Conservation (phyloP, 192 early-diverging fungal species). For the Umbelopsis sp. region DNA sequence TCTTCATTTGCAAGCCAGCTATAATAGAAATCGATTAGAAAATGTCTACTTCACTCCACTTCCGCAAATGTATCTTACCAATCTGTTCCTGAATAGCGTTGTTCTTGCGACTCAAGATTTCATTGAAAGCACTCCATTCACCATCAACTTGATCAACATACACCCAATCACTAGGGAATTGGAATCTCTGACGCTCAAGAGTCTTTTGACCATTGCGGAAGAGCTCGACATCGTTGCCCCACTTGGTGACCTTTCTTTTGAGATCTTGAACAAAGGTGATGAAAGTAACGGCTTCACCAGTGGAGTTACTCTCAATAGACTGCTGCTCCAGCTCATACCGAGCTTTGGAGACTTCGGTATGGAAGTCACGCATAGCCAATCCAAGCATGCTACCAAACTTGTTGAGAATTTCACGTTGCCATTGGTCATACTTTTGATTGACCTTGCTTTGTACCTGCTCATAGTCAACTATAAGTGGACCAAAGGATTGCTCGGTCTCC, state of each 20-base stretch:
- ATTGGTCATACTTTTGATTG: constrained; percentile 95
- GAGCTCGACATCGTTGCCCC: constrained; percentile 82
- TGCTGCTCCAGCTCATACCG: constrained; percentile 88
- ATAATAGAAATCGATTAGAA: not conserved
- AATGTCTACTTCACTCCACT: not conserved
- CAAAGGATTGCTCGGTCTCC: constrained; percentile 86
- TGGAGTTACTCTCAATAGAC: constrained; percentile 80
- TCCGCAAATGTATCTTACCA: constrained; percentile 42
- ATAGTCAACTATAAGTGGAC: constrained; percentile 88
- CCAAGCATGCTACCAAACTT: constrained; percentile 85
- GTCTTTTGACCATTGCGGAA: constrained; percentile 93
- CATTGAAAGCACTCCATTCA: constrained; percentile 97
- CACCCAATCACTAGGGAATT: constrained; percentile 95
- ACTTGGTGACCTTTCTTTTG: constrained; percentile 76
- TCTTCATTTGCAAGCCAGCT: constrained; percentile 92
- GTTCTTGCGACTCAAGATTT: constrained; percentile 91
- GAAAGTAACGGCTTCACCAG: constrained; percentile 89
- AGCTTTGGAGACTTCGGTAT: constrained; percentile 72
- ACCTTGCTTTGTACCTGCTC: constrained; percentile 99
- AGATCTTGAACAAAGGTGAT: constrained; percentile 97
- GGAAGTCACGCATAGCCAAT: constrained; percentile 80
- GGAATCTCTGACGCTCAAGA: constrained; percentile 90
- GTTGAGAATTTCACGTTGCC: constrained; percentile 96
- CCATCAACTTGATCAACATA: constrained; percentile 95
- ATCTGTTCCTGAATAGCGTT: constrained; percentile 94